phyloP scores from a whole-genome alignment of 148 eudicot genomes.

The Fagopyrum tataricum region DNA sequence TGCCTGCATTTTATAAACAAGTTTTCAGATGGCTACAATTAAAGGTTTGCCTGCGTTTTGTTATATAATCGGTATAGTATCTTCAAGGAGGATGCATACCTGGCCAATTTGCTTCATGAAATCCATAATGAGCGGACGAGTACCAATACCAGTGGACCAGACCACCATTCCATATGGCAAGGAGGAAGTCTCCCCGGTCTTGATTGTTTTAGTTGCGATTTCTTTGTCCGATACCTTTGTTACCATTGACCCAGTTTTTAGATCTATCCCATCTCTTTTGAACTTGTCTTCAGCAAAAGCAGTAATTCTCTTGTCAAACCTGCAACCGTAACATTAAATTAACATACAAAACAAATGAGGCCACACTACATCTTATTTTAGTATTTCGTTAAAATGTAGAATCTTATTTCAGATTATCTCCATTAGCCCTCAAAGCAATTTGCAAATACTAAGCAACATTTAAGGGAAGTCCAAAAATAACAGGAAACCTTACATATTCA shows the following conservation, averaged over 20 bases:
- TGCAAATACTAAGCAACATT: not conserved
- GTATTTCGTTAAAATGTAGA: not conserved
- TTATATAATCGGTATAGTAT: not conserved
- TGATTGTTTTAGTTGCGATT: slow-evolving; percentile 30
- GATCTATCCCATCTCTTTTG: slow-evolving; percentile 51
- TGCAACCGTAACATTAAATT: slow-evolving; percentile 11
- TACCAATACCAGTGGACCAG: slow-evolving; percentile 74
- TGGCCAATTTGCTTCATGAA: slow-evolving; percentile 51
- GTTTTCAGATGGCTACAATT: not conserved
- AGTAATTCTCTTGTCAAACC: slow-evolving; percentile 69
- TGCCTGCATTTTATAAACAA: slow-evolving; percentile 25
- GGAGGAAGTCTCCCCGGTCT: slow-evolving; percentile 25
- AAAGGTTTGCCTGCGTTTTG: not conserved
- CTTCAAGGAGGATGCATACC: slow-evolving; percentile 20
- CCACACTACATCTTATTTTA: not conserved
- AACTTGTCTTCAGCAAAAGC: slow-evolving; percentile 57
- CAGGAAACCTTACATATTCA: slow-evolving; percentile 44
- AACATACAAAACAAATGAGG: not conserved
- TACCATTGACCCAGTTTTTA: slow-evolving; percentile 45
- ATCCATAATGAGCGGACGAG: slow-evolving; percentile 50
- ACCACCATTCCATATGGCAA: slow-evolving; percentile 63
- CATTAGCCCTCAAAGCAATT: not conserved
- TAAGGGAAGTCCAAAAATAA: not conserved
- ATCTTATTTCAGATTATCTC: not conserved
- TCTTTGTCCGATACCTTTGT: slow-evolving; percentile 34